Evolutionary conservation across 768 basidiomycete species (phyloP).

Genomic region (Rhodotorula diobovata): DNA sequence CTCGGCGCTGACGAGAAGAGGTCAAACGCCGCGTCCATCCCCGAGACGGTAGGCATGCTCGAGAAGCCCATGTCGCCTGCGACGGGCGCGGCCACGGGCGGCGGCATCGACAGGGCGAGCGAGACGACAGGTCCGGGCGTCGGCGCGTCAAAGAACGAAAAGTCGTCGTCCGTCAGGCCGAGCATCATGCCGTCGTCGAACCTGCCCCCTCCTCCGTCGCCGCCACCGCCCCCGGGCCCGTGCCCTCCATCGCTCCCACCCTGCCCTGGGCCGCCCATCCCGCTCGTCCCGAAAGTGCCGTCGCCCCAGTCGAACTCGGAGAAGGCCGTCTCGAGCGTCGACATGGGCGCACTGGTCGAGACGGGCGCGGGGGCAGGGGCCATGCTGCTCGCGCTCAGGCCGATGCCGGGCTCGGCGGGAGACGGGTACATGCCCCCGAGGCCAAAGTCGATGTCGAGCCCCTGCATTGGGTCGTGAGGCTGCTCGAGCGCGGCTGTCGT

Average conservation of each 20-base stretch:
- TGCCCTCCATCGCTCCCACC: not conserved
- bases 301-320: conserved; percentile 37
- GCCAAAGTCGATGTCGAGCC: conserved; percentile 12
- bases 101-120: conserved; percentile 3
- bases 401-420: conserved; percentile 3
- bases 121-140: not conserved
- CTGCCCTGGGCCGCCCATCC: not conserved
- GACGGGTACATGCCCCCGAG: conserved; percentile 28
- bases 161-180: conserved; percentile 38
- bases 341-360: not conserved
- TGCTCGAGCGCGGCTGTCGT: not conserved
- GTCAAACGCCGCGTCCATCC: not conserved
- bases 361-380: too few species aligned
- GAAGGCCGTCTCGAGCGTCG: conserved; percentile 27
- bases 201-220: not conserved
- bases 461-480: not conserved
- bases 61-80: not conserved
- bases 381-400: not conserved
- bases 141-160: conserved; percentile 37
- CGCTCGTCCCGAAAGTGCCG: conserved; percentile 15
- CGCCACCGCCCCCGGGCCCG: not conserved
- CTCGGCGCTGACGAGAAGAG: not conserved
- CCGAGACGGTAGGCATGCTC: not conserved
- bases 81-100: not conserved
- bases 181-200: conserved; percentile 35